Percentiles rank a stretch among this genome's conserved stretches.
Evolutionary conservation across 176 grass and related monocot genomes (phyloP).

Genomic region (Oryza officinalis): DNA sequence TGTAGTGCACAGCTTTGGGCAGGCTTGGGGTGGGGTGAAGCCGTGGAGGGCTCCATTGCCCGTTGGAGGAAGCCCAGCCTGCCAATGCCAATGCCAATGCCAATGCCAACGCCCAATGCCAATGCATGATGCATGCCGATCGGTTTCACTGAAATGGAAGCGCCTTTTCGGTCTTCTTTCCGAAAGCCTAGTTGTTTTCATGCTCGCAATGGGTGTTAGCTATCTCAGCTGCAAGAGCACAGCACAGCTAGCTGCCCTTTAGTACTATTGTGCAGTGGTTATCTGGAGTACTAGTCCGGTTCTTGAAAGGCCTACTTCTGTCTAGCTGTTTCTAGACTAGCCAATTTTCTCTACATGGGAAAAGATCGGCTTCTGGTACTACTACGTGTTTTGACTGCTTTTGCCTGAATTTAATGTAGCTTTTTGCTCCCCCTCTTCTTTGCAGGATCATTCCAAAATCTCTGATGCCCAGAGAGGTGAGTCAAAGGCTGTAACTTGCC

Average conservation of each 20-base stretch:
- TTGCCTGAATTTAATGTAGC: slow-evolving; percentile 35
- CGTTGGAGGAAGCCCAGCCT: slow-evolving; percentile 24
- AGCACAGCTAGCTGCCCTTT: not conserved
- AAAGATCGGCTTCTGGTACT: slow-evolving; percentile 10
- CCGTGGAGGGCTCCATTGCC: slow-evolving; percentile 32
- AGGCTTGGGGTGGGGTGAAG: slow-evolving; percentile 6
- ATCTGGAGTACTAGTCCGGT: not conserved
- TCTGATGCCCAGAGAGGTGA: slow-evolving; percentile 89
- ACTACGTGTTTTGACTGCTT: slow-evolving; percentile 47
- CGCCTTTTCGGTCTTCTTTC: slow-evolving; percentile 45
- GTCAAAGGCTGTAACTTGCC: slow-evolving; percentile 29
- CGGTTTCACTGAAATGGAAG: slow-evolving; percentile 55
- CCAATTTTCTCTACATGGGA: slow-evolving; percentile 41
- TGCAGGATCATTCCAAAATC: slow-evolving; percentile 85
- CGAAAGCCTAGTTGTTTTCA: slow-evolving; percentile 52
- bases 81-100: not conserved
- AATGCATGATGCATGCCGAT: slow-evolving; percentile 12
- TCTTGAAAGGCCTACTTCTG: slow-evolving; percentile 18
- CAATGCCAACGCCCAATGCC: not conserved
- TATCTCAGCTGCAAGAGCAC: slow-evolving; percentile 15
- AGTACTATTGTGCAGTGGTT: not conserved
- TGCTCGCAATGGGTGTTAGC: slow-evolving; percentile 24
- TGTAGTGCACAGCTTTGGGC: slow-evolving; percentile 32
- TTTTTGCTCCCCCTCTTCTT: slow-evolving; percentile 25
- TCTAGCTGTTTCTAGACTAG: slow-evolving; percentile 22